Base-by-base conservation (phyloP, 2,329 filamentous ascomycete species). In the Beauveria scarabaeidicola region DNA sequence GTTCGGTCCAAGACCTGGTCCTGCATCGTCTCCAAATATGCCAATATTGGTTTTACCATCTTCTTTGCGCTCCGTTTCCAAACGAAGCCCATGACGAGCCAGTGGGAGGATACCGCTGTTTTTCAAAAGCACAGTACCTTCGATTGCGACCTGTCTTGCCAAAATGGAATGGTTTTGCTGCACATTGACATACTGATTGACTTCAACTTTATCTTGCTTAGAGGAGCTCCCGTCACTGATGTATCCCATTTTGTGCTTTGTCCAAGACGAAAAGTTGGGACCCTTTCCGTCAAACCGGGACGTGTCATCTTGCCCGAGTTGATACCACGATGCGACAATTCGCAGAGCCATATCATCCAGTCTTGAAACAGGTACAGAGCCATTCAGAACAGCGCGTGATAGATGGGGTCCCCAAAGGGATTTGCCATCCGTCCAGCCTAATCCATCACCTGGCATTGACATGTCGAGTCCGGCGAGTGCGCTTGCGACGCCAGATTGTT, bases 321-420 rank as follows among this genome's bases (percentile, higher is more conserved):
- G 90, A 69, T 95, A 97, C 88, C 91, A 97, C 0, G 91, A 83
- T 0, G 92, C 92, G 1, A 96, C 90, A 63, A 96, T 84, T 13
- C 92, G 83, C 1, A 90, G 87, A 0, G 84, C 89, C 91, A 96
- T 96, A 68, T 97, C 92, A 64, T 96, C 88, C 15, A 97, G 72
- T 32, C 92, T 81, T 15, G 88, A 84, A 47, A 94, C 75, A 0
- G 92, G 91, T 0, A 97, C 75, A 1, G 90, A 93, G 2, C 87
- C 87, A 64, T 97, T 97, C 32, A 96, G 75, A 1, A 92, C 84
- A 5, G 91, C 83, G 59, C 83, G 85, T 0, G 88, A 92, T 40
- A 97, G 78, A 62, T 91, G 91, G 79, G 89, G 92, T 0, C 95
- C 80, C 48, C 89, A 87, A 59, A 96, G 75, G 60, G 91, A 91